These are phyloP conservation scores for Iris pallida DNA, from an alignment of 116 monocot genomes.

Conservation along the genomic window DNA sequence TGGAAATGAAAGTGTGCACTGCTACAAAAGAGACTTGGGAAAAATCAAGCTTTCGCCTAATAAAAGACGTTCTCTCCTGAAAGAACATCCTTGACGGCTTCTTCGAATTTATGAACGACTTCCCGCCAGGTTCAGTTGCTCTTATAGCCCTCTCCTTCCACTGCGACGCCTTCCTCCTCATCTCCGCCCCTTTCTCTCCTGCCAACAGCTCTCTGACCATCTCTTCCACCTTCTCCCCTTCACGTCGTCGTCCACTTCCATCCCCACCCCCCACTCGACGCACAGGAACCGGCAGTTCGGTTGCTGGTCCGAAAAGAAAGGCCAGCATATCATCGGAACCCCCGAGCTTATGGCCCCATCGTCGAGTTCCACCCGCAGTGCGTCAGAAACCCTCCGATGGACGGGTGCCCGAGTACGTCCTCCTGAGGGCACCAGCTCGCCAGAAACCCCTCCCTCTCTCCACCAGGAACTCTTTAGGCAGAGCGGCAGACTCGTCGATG, in stretches of 20 bases:
- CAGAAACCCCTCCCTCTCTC: not conserved
- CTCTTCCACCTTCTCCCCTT: conserved; percentile 24
- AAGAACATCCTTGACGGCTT: not conserved
- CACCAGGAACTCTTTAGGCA: not conserved
- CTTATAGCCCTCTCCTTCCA: conserved; percentile 11
- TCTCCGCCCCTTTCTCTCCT: conserved; percentile 25
- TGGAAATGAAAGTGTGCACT: too few species aligned
- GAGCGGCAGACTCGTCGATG: too few species aligned
- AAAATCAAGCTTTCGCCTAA: not conserved
- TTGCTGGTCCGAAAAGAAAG: conserved; percentile 31
- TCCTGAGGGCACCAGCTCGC: conserved; percentile 22
- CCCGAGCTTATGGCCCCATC: conserved; percentile 39
- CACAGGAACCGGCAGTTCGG: conserved; percentile 23
- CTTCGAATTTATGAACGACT: not conserved
- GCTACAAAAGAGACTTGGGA: too few species aligned
- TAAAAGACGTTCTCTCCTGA: too few species aligned
- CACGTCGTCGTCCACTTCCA: conserved; percentile 25
- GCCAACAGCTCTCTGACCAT: conserved; percentile 19
- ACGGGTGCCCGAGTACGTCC: conserved; percentile 9
- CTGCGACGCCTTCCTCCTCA: conserved; percentile 11
- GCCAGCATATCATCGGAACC: conserved; percentile 33
- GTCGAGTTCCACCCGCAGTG: conserved; percentile 94
- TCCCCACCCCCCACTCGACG: conserved; percentile 27
- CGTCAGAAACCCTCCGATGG: conserved; percentile 55
- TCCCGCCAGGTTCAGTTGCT: conserved; percentile 1